These are phyloP conservation scores for Phytopythium montanum DNA, from an alignment of 352 stramenopile species.

Conservation along the genomic window DNA sequence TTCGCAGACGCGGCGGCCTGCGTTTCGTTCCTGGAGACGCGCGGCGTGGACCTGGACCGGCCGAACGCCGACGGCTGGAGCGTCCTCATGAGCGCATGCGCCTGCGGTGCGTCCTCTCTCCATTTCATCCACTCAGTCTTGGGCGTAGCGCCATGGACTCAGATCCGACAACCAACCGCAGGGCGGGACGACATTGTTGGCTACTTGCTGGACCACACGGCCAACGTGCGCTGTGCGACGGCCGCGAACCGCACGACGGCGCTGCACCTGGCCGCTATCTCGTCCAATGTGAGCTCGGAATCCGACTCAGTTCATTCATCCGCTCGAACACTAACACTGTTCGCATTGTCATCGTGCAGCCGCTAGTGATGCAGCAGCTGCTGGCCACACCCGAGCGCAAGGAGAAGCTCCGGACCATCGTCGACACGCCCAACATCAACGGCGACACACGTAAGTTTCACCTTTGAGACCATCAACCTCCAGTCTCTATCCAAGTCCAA, in stretches of 20 bases:
- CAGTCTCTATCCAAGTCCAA: neutral
- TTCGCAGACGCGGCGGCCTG: conserved; percentile 59
- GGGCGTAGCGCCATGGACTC: neutral
- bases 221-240: conserved; percentile 50
- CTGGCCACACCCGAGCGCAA: conserved; percentile 36
- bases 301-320: neutral
- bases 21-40: conserved; percentile 56
- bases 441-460: conserved; percentile 64
- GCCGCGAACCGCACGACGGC: conserved; percentile 66
- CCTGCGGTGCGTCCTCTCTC: conserved; percentile 46
- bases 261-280: conserved; percentile 76
- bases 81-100: conserved; percentile 78
- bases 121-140: neutral
- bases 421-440: conserved; percentile 62
- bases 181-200: conserved; percentile 62
- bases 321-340: neutral
- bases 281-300: conserved; percentile 43
- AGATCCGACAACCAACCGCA: conserved; percentile 15
- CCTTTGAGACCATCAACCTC: too few relatives aligned
- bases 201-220: conserved; percentile 48
- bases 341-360: conserved; percentile 17
- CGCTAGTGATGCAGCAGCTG: conserved; percentile 54
- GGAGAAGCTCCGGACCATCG: conserved; percentile 41
- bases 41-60: conserved; percentile 52
- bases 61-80: conserved; percentile 65